These are phyloP conservation scores for Botrytis fabae DNA, from an alignment of 2,329 filamentous ascomycete species.

Conservation along the genomic window DNA sequence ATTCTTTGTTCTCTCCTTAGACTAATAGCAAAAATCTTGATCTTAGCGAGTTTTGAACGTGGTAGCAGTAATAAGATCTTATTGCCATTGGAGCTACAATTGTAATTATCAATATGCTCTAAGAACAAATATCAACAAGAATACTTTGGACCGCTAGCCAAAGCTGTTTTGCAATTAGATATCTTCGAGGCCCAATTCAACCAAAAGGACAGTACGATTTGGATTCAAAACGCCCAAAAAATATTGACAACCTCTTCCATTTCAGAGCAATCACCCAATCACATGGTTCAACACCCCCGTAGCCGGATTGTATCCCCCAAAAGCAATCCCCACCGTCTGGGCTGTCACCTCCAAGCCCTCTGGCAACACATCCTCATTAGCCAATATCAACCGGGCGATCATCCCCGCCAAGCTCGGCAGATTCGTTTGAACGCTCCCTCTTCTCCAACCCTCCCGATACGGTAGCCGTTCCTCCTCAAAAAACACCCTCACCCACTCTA, in stretches of 20 bases:
- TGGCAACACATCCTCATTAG: not conserved
- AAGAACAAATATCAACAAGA: not conserved
- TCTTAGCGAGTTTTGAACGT: not conserved
- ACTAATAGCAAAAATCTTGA: not conserved
- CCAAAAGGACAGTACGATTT: not conserved
- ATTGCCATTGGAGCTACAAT: too few species aligned
- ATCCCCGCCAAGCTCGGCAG: slow-evolving; percentile 70
- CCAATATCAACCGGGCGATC: slow-evolving; percentile 67
- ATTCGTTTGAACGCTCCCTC: slow-evolving; percentile 49
- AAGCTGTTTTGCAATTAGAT: too few species aligned
- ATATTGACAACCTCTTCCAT: not conserved
- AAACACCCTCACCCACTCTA: slow-evolving; percentile 2
- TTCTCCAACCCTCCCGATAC: slow-evolving; percentile 38
- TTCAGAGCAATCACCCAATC: not conserved
- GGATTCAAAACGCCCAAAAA: not conserved
- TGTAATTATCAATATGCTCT: too few species aligned
- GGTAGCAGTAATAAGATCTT: not conserved
- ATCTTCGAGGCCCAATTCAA: too few species aligned
- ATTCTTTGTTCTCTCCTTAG: not conserved
- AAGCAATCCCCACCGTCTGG: slow-evolving; percentile 2
- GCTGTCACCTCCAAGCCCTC: slow-evolving; percentile 1
- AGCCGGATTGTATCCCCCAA: not conserved
- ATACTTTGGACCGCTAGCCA: not conserved
- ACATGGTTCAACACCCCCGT: not conserved
- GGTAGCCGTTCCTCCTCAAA: slow-evolving; percentile 19